Conservation (phyloP, 345 rosid genomes). For the Bretschneidera sinensis region DNA sequence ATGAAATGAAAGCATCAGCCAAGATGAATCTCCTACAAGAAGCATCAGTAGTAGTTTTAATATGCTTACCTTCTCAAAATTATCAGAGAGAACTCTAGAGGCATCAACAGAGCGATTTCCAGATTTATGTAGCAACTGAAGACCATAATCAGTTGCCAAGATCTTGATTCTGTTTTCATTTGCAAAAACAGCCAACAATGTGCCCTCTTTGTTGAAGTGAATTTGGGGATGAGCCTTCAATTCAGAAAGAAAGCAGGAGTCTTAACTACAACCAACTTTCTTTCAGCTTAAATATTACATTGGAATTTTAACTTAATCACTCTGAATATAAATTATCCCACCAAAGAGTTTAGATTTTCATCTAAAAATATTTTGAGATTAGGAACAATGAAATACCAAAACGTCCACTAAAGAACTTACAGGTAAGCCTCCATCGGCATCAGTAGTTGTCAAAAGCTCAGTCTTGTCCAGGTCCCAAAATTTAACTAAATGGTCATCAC, state of each 20-base stretch:
- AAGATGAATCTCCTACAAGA: too few relatives aligned
- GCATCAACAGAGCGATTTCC: conserved; percentile 14
- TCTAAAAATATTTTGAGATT: too few relatives aligned
- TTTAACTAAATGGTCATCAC: conserved; percentile 81
- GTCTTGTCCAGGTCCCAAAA: conserved; percentile 88
- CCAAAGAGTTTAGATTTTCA: too few relatives aligned
- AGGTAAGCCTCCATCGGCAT: conserved; percentile 83
- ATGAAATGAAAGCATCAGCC: background rate
- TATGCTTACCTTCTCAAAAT: conserved; percentile 25
- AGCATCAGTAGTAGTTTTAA: too few relatives aligned
- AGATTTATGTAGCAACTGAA: conserved; percentile 13
- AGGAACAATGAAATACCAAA: too few relatives aligned
- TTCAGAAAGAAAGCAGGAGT: background rate
- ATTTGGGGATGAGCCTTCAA: conserved; percentile 33
- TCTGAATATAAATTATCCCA: too few relatives aligned
- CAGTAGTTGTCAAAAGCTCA: conserved; percentile 71
- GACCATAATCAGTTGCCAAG: conserved; percentile 18
- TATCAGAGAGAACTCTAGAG: background rate
- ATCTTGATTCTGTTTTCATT: conserved; percentile 31
- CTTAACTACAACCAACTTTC: too few relatives aligned
- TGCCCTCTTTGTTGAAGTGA: conserved; percentile 28
- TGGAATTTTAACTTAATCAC: too few relatives aligned
- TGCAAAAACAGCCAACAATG: conserved; percentile 29
- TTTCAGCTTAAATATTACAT: too few relatives aligned
- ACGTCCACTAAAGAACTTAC: too few relatives aligned